Percentiles rank a stretch among this genome's conserved stretches.
Evolutionary conservation across 2,329 filamentous ascomycete genomes (phyloP).

Genomic region (Alternaria tenuissima): DNA sequence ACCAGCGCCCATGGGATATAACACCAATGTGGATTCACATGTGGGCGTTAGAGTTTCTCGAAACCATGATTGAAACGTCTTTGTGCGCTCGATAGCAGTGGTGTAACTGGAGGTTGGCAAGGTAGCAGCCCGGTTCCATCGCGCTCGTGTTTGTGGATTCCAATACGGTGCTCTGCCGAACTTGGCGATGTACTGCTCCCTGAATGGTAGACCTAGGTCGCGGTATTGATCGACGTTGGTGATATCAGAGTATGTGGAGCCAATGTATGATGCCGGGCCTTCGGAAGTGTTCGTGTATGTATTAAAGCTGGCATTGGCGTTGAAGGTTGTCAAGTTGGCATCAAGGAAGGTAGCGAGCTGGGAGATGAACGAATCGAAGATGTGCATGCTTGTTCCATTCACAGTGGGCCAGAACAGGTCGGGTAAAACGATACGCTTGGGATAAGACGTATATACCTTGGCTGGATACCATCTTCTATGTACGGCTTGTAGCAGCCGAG

Average conservation of each 20-base stretch:
- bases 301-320: slow-evolving; percentile 19
- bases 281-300: slow-evolving; percentile 13
- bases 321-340: slow-evolving; percentile 9
- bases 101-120: slow-evolving; percentile 13
- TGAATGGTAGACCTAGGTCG: slow-evolving; percentile 14
- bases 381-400: slow-evolving; percentile 19
- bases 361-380: slow-evolving; percentile 15
- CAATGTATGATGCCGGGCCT: slow-evolving; percentile 19
- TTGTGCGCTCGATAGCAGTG: slow-evolving; percentile 10
- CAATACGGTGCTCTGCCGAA: slow-evolving; percentile 20
- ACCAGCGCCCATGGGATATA: slow-evolving; percentile 21
- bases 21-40: slow-evolving; percentile 17
- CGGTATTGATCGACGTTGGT: slow-evolving; percentile 23
- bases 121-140: slow-evolving; percentile 13
- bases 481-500: slow-evolving; percentile 21
- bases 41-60: slow-evolving; percentile 13
- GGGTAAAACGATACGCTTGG: slow-evolving; percentile 14
- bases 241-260: slow-evolving; percentile 20
- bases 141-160: slow-evolving; percentile 16
- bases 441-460: slow-evolving; percentile 13
- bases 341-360: slow-evolving; percentile 16
- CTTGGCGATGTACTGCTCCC: slow-evolving; percentile 13
- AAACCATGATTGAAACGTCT: slow-evolving; percentile 13
- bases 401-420: slow-evolving; percentile 22
- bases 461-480: slow-evolving; percentile 13